These are phyloP conservation scores for Starmerella ratchasimensis DNA, from an alignment of 805 yeast species.

Conservation along the genomic window DNA sequence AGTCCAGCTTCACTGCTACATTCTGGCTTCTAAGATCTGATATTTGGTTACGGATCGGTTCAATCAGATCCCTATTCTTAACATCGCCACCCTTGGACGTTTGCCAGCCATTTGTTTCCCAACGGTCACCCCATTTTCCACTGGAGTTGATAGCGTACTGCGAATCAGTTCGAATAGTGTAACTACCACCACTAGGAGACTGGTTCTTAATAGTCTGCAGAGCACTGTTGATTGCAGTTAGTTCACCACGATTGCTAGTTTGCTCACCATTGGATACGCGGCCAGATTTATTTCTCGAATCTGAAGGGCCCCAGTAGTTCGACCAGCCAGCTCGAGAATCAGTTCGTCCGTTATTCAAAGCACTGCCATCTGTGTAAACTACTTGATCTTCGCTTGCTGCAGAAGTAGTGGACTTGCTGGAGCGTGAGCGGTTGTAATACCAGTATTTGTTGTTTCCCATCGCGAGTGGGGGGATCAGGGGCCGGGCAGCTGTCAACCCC, in stretches of 20 bases:
- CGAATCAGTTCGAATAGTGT: constrained; percentile 44
- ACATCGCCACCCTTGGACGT: constrained; percentile 35
- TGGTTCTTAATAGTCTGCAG: constrained; percentile 25
- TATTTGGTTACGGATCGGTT: constrained; percentile 27
- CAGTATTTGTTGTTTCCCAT: too few relatives aligned
- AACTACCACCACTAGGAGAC: neutral
- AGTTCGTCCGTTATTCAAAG: constrained; percentile 41
- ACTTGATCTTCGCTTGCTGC: too few relatives aligned
- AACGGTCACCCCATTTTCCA: constrained; percentile 41
- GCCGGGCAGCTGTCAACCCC: too few relatives aligned
- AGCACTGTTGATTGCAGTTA: constrained; percentile 51
- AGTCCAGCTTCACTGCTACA: constrained; percentile 33
- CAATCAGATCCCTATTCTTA: constrained; percentile 40
- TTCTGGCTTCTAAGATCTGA: constrained; percentile 23
- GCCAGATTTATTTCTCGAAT: constrained; percentile 41
- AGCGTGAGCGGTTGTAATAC: too few relatives aligned
- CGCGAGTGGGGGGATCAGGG: too few relatives aligned
- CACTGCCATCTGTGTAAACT: constrained; percentile 71
- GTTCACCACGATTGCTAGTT: constrained; percentile 74
- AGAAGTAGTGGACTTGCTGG: too few relatives aligned
- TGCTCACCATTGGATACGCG: constrained; percentile 37
- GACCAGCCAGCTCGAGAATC: constrained; percentile 54
- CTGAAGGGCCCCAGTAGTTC: constrained; percentile 48
- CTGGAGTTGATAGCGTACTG: constrained; percentile 46
- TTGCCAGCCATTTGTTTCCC: constrained; percentile 47